These are phyloP conservation scores for Dioscorea alata DNA, from an alignment of 106 monocot genomes.

Conservation along the genomic window DNA sequence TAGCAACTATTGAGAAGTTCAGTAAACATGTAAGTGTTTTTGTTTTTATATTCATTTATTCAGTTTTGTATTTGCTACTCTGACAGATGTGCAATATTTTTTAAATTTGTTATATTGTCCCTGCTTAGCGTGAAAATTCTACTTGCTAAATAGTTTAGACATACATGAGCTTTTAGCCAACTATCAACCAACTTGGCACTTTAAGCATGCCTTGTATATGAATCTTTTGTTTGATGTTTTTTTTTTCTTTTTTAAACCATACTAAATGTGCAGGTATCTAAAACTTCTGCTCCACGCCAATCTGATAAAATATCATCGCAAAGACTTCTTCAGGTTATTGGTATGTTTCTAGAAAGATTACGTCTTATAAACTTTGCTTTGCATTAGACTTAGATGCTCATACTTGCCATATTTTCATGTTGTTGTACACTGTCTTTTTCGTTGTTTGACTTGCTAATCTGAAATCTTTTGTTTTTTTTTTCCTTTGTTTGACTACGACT, in stretches of 20 bases:
- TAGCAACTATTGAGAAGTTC: constrained; percentile 89
- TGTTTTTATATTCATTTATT: background rate
- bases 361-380: background rate
- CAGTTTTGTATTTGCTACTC: too few species aligned
- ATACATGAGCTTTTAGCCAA: too few species aligned
- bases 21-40: constrained; percentile 65
- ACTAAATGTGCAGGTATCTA: constrained; percentile 40
- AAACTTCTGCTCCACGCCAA: constrained; percentile 52
- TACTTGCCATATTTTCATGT: background rate
- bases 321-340: constrained; percentile 87
- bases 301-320: constrained; percentile 43
- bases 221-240: background rate
- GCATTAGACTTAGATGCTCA: background rate
- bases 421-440: too few species aligned
- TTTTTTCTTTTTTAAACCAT: background rate
- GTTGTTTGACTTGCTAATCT: too few species aligned
- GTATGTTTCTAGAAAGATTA: constrained; percentile 20
- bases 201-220: too few species aligned
- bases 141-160: too few species aligned
- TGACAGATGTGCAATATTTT: too few species aligned
- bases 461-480: too few species aligned
- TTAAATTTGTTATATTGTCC: too few species aligned
- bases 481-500: too few species aligned
- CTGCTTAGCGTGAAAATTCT: too few species aligned
- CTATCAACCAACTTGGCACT: too few species aligned